Percentiles rank a stretch among this genome's conserved stretches.
Conservation (phyloP, 1,284 basidiomycete species). For the Ceratobasidium sp. region DNA sequence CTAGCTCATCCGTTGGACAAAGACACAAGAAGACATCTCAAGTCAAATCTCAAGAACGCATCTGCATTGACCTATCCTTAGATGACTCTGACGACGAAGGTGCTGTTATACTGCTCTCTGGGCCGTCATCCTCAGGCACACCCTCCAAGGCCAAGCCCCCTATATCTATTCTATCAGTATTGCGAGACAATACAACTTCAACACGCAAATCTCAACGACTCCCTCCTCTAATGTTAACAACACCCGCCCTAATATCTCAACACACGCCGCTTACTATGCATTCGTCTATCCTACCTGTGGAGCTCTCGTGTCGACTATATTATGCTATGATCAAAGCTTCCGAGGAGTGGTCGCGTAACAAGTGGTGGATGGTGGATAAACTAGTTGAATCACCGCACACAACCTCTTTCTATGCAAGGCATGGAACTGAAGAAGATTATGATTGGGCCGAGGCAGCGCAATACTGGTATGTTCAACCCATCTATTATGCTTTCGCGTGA, state of each 20-base stretch:
- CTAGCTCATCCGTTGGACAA: background rate
- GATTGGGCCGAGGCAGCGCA: conserved; percentile 74
- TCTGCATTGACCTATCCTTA: conserved; percentile 30
- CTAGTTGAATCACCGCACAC: conserved; percentile 86
- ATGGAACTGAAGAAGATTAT: conserved; percentile 57
- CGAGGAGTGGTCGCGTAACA: conserved; percentile 76
- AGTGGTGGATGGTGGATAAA: conserved; percentile 87
- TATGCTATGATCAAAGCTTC: conserved; percentile 76
- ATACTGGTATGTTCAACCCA: conserved; percentile 67
- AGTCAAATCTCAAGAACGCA: background rate
- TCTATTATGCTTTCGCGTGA: conserved; percentile 6
- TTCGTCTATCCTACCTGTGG: conserved; percentile 73
- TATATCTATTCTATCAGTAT: conserved; percentile 1
- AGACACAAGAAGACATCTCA: background rate
- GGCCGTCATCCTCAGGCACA: conserved; percentile 1
- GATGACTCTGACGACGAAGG: conserved; percentile 35
- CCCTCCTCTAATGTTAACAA: conserved; percentile 69
- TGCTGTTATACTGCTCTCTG: background rate
- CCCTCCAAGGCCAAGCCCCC: background rate
- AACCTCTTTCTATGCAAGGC: conserved; percentile 80
- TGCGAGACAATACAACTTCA: conserved; percentile 24
- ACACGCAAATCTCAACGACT: conserved; percentile 54
- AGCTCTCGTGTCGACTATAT: conserved; percentile 78
- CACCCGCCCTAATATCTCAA: conserved; percentile 72
- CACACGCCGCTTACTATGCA: conserved; percentile 84